phyloP scores from a whole-genome alignment of 495 filamentous ascomycete genomes.

The Penicillium egyptiacum region DNA sequence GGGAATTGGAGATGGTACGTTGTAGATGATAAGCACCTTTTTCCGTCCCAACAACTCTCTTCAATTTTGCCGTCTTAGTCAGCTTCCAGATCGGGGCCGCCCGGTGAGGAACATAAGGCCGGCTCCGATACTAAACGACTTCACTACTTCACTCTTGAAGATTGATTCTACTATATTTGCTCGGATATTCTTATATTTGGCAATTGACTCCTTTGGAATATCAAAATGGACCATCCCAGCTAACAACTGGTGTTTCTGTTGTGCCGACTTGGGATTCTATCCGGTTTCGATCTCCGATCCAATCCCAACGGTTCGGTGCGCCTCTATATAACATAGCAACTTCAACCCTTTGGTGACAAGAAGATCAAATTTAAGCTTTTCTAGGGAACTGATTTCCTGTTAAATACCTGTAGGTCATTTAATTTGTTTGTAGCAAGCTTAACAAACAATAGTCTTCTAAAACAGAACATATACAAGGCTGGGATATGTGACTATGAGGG shows the following conservation, averaged over 20 bases:
- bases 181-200: background rate
- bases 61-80: conserved; percentile 14
- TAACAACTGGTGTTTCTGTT: background rate
- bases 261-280: background rate
- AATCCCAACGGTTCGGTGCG: background rate
- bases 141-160: background rate
- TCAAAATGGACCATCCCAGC: background rate
- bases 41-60: conserved; percentile 12
- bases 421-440: background rate
- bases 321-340: background rate
- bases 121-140: background rate
- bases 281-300: background rate
- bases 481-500: background rate
- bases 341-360: background rate
- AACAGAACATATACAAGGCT: background rate
- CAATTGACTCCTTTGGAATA: background rate
- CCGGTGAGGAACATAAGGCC: conserved; percentile 8
- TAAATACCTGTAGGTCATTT: background rate
- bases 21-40: conserved; percentile 13
- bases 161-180: background rate
- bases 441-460: background rate
- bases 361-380: background rate
- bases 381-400: background rate
- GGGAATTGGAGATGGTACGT: conserved; percentile 20
- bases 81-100: conserved; percentile 14